Conservation (phyloP, 768 basidiomycete genomes). For the Terana coerulea region DNA sequence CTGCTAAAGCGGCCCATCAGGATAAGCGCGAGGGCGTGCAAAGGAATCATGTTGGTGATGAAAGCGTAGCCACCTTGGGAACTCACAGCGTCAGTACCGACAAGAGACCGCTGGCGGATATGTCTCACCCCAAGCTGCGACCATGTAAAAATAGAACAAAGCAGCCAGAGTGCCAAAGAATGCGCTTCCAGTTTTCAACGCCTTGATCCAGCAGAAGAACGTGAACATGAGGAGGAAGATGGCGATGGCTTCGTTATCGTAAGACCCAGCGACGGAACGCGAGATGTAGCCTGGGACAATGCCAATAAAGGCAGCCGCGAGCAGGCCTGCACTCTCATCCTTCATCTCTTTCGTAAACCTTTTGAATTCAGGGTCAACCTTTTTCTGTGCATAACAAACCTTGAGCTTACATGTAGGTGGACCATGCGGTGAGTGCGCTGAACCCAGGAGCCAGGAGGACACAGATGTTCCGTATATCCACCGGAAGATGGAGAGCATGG, state of each 20-base stretch:
- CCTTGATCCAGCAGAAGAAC: slow-evolving; percentile 96
- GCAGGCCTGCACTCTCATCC: slow-evolving; percentile 90
- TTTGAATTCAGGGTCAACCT: no score
- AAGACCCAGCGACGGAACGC: slow-evolving; percentile 97
- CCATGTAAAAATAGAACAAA: slow-evolving; percentile 99
- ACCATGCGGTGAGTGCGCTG: slow-evolving; percentile 93
- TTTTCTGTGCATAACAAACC: not conserved
- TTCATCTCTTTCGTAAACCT: slow-evolving; percentile 98
- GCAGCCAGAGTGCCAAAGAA: slow-evolving; percentile 88
- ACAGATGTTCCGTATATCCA: slow-evolving; percentile 96
- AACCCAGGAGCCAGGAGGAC: slow-evolving; percentile 97
- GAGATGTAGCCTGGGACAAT: slow-evolving; percentile 99
- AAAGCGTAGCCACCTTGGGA: slow-evolving; percentile 89
- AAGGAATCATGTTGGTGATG: slow-evolving; percentile 99
- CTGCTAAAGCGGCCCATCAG: slow-evolving; percentile 95
- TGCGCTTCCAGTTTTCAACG: slow-evolving; percentile 90
- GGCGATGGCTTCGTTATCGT: slow-evolving; percentile 99
- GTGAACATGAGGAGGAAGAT: slow-evolving; percentile 99
- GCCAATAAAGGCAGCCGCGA: slow-evolving; percentile 97
- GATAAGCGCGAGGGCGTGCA: slow-evolving; percentile 91
- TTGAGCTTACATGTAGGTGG: slow-evolving; percentile 81
- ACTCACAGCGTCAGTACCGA: slow-evolving; percentile 4
- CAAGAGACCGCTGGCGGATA: not conserved
- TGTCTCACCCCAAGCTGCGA: slow-evolving; percentile 97
- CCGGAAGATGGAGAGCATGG: slow-evolving; percentile 85